Evolutionary conservation across 345 rosid genomes (phyloP), one percentile per base, ranked within the genome.

Genomic region (Nasturtium officinale): DNA sequence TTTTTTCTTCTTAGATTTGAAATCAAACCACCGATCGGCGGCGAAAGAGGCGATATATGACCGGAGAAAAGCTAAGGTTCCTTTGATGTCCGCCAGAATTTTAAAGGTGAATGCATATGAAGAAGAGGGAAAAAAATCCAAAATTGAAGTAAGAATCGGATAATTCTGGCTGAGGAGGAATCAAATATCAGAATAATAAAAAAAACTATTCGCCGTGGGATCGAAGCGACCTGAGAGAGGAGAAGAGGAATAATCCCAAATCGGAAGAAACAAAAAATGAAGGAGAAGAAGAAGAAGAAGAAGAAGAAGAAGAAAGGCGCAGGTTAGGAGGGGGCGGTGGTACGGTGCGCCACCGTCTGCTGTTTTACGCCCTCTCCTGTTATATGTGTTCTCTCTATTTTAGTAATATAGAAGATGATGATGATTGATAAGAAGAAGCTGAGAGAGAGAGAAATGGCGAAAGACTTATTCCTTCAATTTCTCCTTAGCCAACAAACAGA

Each of bases 1-100:
- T 63, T 78, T 76, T 74, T 76, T 78, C 46, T 76, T 76, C 76
- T 75, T 78, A 6, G 79, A 77, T 72, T 82, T 73, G 74, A 84
- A 79, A 82, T 81, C 82, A 47, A 82, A 74, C 61, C 71, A 70
- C 21, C 83, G 84, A 71, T 82, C 83, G 13, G 80, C 85, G 65
- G 78, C 71, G 67, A 77, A 71, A 17, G 82, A 54, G 45, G 78
- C 65, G 10, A 83, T 50, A 25, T 72, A 60, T 6, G 76, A 81
- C 35, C 68, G 81, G 37, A 79, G 71, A 65, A 78, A 83, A 65
- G 81, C 83, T 70, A 80, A 64, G 66, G 85, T 82, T 61, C 84
- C 84, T 71, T 78, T 81, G n/a, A 81, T 70, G 71, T 82, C 87
- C 74, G 82, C 89, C 90, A 83, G 86, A 74, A 78, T 74, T 82